phyloP scores from a whole-genome alignment of 768 basidiomycete species.

The Suillus cothurnatus region DNA sequence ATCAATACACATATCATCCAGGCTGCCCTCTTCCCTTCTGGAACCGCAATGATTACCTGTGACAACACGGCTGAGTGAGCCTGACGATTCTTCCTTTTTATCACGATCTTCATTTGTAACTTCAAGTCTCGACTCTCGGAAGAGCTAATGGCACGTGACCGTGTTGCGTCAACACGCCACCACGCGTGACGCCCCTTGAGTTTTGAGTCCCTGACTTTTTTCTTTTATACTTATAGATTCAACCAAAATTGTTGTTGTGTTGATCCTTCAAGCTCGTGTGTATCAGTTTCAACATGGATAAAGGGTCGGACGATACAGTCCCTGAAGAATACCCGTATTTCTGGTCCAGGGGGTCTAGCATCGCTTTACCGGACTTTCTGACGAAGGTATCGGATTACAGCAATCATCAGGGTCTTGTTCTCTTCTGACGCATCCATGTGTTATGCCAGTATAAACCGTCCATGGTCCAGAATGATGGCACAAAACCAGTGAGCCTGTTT shows the following conservation, averaged over 20 bases:
- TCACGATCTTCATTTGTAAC: too few relatives aligned
- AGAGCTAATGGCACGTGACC: too few relatives aligned
- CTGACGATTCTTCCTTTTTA: too few relatives aligned
- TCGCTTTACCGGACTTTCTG: conserved; percentile 54
- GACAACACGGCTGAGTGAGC: too few relatives aligned
- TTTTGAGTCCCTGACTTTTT: background rate
- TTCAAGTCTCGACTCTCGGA: too few relatives aligned
- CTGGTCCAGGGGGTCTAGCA: conserved; percentile 48
- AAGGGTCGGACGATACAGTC: conserved; percentile 40
- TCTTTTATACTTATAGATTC: background rate
- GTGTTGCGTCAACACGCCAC: background rate
- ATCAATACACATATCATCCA: too few relatives aligned
- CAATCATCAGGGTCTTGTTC: background rate
- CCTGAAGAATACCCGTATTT: conserved; percentile 49
- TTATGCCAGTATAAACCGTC: conserved; percentile 66
- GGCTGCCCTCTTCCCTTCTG: too few relatives aligned
- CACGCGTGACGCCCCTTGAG: too few relatives aligned
- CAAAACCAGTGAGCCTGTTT: conserved; percentile 58
- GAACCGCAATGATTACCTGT: too few relatives aligned
- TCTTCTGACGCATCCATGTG: conserved; percentile 7
- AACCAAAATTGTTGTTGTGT: background rate
- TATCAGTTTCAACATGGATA: background rate
- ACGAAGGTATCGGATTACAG: conserved; percentile 44
- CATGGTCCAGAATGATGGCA: conserved; percentile 78
- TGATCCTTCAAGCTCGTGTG: background rate